Percentiles rank a stretch among this genome's conserved stretches.
phyloP scores from a whole-genome alignment of 306 rosid species.

The Cucurbita pepo region DNA sequence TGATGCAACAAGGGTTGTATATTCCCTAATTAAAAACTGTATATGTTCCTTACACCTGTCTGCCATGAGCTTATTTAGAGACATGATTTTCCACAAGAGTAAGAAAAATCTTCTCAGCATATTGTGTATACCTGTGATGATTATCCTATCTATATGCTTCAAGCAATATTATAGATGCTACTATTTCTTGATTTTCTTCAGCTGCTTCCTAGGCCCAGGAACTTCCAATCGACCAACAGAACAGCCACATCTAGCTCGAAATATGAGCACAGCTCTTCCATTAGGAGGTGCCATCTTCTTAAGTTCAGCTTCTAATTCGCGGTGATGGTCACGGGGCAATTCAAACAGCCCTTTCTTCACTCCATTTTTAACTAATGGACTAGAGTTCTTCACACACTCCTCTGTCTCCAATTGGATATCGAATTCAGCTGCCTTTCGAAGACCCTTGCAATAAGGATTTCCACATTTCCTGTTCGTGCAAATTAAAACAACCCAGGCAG shows the following conservation, averaged over 20 bases:
- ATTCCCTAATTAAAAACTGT: constrained; percentile 41
- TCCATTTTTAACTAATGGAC: constrained; percentile 26
- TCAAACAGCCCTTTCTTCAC: constrained; percentile 68
- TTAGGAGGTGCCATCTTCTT: constrained; percentile 93
- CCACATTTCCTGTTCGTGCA: constrained; percentile 63
- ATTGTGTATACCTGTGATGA: constrained; percentile 3
- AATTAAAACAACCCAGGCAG: constrained; percentile 52
- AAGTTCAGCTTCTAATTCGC: constrained; percentile 83
- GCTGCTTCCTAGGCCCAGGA: constrained; percentile 58
- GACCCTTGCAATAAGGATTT: constrained; percentile 70
- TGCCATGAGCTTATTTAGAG: constrained; percentile 61
- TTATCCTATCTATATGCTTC: constrained; percentile 2
- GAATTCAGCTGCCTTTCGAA: constrained; percentile 69
- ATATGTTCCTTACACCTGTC: constrained; percentile 40
- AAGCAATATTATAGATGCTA: not conserved
- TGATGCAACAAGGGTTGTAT: constrained; percentile 22
- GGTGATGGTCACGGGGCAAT: constrained; percentile 74
- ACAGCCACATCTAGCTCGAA: constrained; percentile 89
- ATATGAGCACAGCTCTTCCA: constrained; percentile 76
- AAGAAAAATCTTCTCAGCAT: constrained; percentile 27
- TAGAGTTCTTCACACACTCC: constrained; percentile 75
- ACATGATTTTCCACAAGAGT: constrained; percentile 30
- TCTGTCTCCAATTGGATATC: constrained; percentile 94
- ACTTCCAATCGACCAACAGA: constrained; percentile 94
- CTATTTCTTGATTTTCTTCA: constrained; percentile 80